These are phyloP conservation scores for Chrysosporium keratinophilum DNA, from an alignment of 2,329 filamentous ascomycete species.

Conservation along the genomic window DNA sequence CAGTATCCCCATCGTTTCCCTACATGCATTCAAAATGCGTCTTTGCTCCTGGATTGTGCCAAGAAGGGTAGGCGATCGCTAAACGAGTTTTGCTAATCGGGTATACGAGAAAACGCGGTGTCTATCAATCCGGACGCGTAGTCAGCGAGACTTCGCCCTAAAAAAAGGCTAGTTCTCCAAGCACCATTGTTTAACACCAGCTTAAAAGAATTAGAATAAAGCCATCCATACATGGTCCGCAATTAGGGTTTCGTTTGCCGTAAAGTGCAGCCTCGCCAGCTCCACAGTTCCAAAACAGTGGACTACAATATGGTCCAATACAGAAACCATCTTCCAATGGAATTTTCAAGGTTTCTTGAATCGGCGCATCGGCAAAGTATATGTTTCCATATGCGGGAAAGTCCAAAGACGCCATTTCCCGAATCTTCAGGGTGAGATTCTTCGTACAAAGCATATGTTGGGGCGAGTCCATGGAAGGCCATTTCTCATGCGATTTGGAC, in stretches of 20 bases:
- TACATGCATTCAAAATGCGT: conserved; percentile 16
- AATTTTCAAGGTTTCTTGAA: conserved; percentile 17
- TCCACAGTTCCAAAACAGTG: conserved; percentile 18
- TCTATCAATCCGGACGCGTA: conserved; percentile 16
- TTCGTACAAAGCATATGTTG: conserved; percentile 30
- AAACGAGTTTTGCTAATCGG: neutral
- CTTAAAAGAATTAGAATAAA: neutral
- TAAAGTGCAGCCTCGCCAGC: conserved; percentile 15
- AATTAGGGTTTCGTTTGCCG: conserved; percentile 6
- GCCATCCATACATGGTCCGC: conserved; percentile 16
- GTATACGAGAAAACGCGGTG: conserved; percentile 14
- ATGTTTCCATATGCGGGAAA: conserved; percentile 35
- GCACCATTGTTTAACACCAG: too few species aligned
- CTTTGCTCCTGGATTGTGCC: conserved; percentile 14
- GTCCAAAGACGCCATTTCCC: conserved; percentile 25
- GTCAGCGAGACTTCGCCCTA: conserved; percentile 14
- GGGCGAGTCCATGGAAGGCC: conserved; percentile 26
- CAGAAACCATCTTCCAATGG: conserved; percentile 25
- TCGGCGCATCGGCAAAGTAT: conserved; percentile 24
- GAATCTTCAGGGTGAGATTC: conserved; percentile 22
- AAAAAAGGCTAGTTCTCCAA: neutral
- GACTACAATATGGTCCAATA: conserved; percentile 26
- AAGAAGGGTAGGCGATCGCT: conserved; percentile 13
- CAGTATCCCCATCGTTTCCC: conserved; percentile 19
- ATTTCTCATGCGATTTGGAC: conserved; percentile 26